Evolutionary conservation across 352 stramenopile species (phyloP).

Genomic region (Globisporangium splendens): DNA sequence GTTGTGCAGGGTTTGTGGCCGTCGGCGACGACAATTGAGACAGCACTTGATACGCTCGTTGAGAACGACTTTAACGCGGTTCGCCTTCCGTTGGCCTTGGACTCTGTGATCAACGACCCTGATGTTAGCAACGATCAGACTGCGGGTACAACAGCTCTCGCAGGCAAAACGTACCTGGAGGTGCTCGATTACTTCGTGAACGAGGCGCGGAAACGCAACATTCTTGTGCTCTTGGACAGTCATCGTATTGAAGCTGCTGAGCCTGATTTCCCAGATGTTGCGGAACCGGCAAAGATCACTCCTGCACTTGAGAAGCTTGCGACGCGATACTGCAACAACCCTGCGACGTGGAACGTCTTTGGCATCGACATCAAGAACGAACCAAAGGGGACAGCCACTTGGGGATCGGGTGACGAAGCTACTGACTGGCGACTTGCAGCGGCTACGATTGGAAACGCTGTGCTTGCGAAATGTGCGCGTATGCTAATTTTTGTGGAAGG

Average conservation of each 20-base stretch:
- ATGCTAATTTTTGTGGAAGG: conserved; percentile 74
- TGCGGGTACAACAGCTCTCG: conserved; percentile 29
- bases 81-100: conserved; percentile 62
- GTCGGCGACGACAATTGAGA: conserved; percentile 50
- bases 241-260: conserved; percentile 54
- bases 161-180: conserved; percentile 56
- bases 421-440: conserved; percentile 71
- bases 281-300: conserved; percentile 47
- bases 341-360: conserved; percentile 66
- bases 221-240: conserved; percentile 71
- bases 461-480: conserved; percentile 56
- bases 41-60: conserved; percentile 42
- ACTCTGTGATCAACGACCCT: conserved; percentile 49
- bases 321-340: conserved; percentile 58
- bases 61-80: conserved; percentile 56
- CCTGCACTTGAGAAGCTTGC: conserved; percentile 51
- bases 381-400: conserved; percentile 61
- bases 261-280: conserved; percentile 56
- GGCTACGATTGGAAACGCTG: conserved; percentile 60
- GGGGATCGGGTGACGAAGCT: conserved; percentile 46
- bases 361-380: conserved; percentile 82
- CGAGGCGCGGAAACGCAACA: conserved; percentile 55
- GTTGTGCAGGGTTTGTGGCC: conserved; percentile 66
- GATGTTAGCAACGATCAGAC: conserved; percentile 44
- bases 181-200: conserved; percentile 55